Evolutionary conservation across 306 rosid genomes (phyloP).

Genomic region (Vigna mungo): DNA sequence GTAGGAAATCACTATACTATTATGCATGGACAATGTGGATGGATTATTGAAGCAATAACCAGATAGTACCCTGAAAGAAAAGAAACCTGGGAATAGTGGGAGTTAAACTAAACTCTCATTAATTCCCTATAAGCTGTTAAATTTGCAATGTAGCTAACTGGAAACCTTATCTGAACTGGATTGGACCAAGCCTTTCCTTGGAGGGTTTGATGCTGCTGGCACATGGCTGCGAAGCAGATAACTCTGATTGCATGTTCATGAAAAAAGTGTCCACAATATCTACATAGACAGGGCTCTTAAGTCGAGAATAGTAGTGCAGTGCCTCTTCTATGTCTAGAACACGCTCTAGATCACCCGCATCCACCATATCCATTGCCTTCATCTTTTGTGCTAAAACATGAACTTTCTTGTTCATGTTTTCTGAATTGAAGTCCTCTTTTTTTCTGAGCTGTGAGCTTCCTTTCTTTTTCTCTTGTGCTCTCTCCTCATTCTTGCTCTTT

Average conservation of each 20-base stretch:
- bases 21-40: slow-evolving; percentile 5
- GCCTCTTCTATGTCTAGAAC: slow-evolving; percentile 94
- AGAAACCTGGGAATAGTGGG: slow-evolving; percentile 30
- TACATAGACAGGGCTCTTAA: slow-evolving; percentile 75
- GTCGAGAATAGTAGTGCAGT: slow-evolving; percentile 90
- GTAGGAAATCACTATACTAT: neutral
- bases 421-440: slow-evolving; percentile 48
- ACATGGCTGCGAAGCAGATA: slow-evolving; percentile 57
- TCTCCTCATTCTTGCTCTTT: slow-evolving; percentile 50
- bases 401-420: slow-evolving; percentile 44
- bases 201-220: slow-evolving; percentile 50
- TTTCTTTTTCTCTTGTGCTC: slow-evolving; percentile 48
- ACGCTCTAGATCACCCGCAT: slow-evolving; percentile 75
- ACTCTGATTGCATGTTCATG: slow-evolving; percentile 70
- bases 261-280: slow-evolving; percentile 92
- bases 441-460: slow-evolving; percentile 45
- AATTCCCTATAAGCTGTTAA: slow-evolving; percentile 46
- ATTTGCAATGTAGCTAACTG: slow-evolving; percentile 38
- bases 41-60: slow-evolving; percentile 27
- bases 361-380: slow-evolving; percentile 82
- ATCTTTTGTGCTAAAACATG: slow-evolving; percentile 67
- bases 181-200: slow-evolving; percentile 55
- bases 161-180: slow-evolving; percentile 56
- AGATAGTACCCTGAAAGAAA: neutral
- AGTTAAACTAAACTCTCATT: slow-evolving; percentile 47